Base-by-base conservation (phyloP, 1,284 basidiomycete genomes). In the Exobasidium cylindrosporum region DNA sequence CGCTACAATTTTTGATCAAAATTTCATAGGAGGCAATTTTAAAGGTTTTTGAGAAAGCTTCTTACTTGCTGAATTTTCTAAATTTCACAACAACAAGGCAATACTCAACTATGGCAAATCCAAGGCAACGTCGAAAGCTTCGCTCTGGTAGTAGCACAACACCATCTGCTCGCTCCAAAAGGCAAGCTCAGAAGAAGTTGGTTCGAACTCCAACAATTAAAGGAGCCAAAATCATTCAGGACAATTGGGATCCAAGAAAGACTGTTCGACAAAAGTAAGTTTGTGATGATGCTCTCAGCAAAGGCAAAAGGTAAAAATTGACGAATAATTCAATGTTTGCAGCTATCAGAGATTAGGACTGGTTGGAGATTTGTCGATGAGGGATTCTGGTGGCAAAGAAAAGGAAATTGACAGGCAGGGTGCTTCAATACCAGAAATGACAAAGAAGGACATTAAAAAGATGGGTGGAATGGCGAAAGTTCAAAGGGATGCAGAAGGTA, bases 241-340 rank as follows among this genome's bases (percentile, higher is more conserved):
- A 90, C 53, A 86, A 87, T 56, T 97, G 94, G 93, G 90, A 96
- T 81, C 87, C 86, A 70, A 84, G 83, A 64, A 92, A 91, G 83
- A 98, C 94, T 5, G 88, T 95, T 28, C 86, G 87, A 69, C 94
- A 97, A 85, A 97, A 97, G 7, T 40, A 17, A 40, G 35, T 40
- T 7, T n/a, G n/a, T n/a, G n/a, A n/a, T n/a, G n/a, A n/a, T n/a
- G n/a, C n/a, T n/a, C n/a, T n/a, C n/a, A n/a, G n/a, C n/a, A n/a
- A n/a, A n/a, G n/a, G n/a, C n/a, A n/a, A n/a, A n/a, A n/a, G n/a
- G n/a, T n/a, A n/a, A n/a, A n/a, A n/a, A n/a, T n/a, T n/a, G n/a
- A n/a, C n/a, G n/a, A n/a, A n/a, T n/a, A n/a, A n/a, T n/a, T n/a
- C n/a, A n/a, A n/a, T n/a, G n/a, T n/a, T n/a, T 40, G 7, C 35